Evolutionary conservation across 305 asterid genomes (phyloP), one percentile per base, ranked within the genome.

Genomic region (Andrographis paniculata): DNA sequence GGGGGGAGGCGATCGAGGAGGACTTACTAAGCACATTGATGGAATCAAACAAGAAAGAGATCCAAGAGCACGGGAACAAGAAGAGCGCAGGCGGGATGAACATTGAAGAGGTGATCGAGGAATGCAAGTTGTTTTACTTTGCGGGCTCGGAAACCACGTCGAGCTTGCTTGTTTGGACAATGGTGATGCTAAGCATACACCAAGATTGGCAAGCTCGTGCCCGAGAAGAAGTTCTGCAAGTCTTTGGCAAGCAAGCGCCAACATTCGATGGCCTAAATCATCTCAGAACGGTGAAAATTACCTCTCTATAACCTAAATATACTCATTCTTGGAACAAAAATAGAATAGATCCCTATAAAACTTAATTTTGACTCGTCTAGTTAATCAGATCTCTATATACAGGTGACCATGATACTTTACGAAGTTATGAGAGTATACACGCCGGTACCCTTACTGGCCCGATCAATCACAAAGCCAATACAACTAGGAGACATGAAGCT

Each of bases 61-160:
- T 50, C 27, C 23, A 20, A 24, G 40, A 21, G 27, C 33, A 30
- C 14, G 56, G 61, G 8, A 28, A 53, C 9, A 28, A 37, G 8
- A 14, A 20, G n/a, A 24, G 30, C 30, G 30, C 42, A 33, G 30
- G 40, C 0, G 72, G 64, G 36, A 66, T 66, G 50, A 60, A 23
- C 35, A 51, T 52, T 8, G 48, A 61, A 8, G 56, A 65, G 1
- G 63, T 65, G 14, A 55, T 68, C 14, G 71, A 56, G 11, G 70
- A 68, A 45, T 68, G 70, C 41, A 63, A 50, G 40, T 42, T 68
- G 14, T 68, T 68, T 46, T 63, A 68, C 50, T 28, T 68, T 17
- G 74, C 67, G 18, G 74, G 74, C 13, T 65, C 59, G 41, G 71
- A 68, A 48, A 68, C 71, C 1, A 59, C 71, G 7, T 56, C 75